Evolutionary conservation across 208 protist species (phyloP).

Genomic region (Leishmania lainsoni): DNA sequence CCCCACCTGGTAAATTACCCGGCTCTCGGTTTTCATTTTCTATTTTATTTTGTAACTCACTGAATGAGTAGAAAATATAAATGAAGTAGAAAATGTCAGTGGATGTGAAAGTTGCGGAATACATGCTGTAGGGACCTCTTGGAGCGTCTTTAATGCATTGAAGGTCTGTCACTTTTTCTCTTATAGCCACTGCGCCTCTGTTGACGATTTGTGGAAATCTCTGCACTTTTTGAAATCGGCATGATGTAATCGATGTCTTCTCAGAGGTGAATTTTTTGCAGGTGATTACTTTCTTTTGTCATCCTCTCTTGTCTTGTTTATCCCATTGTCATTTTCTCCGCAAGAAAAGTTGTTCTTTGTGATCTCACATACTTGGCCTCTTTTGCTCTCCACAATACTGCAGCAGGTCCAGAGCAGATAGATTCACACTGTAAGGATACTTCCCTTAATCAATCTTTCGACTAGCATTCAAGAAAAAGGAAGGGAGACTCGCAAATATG

Average conservation of each 20-base stretch:
- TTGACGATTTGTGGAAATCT: neutral
- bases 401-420: neutral
- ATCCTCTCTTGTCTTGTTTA: conserved; percentile 8
- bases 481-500: conserved; percentile 25
- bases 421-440: neutral
- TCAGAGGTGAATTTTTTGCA: neutral
- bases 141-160: neutral
- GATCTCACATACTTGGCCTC: neutral
- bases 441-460: neutral
- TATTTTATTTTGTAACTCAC: conserved; percentile 9
- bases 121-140: neutral
- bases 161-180: neutral
- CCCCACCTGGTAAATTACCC: conserved; percentile 84
- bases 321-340: neutral
- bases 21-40: conserved; percentile 21
- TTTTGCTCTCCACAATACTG: neutral
- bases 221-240: neutral
- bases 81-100: neutral
- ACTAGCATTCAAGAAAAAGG: neutral
- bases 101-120: neutral
- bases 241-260: neutral
- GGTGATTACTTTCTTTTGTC: neutral
- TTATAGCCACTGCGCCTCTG: neutral
- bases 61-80: conserved; percentile 11
- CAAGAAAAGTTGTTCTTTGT: neutral